Percentiles rank a stretch among this genome's conserved stretches.
Evolutionary conservation across 768 basidiomycete species (phyloP).

Genomic region (Erythrobasidium yunnanense): DNA sequence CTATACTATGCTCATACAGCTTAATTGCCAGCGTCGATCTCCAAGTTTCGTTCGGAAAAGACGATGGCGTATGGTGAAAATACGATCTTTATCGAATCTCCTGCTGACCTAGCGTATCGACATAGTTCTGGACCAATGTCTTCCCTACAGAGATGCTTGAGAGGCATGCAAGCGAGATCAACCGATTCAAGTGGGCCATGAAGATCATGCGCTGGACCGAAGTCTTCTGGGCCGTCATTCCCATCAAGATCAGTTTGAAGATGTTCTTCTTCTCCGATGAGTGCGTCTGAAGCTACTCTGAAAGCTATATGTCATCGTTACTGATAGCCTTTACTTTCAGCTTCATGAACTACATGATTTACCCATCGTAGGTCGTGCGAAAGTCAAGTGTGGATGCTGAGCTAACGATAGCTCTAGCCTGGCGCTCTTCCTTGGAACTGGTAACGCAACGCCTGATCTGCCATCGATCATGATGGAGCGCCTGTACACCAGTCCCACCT

Average conservation of each 20-base stretch:
- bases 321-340: constrained; percentile 9
- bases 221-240: constrained; percentile 44
- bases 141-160: constrained; percentile 45
- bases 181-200: constrained; percentile 42
- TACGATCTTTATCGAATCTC: too few relatives aligned
- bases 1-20: too few relatives aligned
- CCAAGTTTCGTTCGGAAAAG: constrained; percentile 47
- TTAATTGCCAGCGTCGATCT: constrained; percentile 41
- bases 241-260: constrained; percentile 44
- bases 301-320: neutral
- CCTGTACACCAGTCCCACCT: constrained; percentile 45
- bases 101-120: neutral
- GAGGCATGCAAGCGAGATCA: constrained; percentile 43
- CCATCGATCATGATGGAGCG: constrained; percentile 46
- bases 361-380: constrained; percentile 37
- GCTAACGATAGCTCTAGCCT: too few relatives aligned
- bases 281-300: constrained; percentile 17
- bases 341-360: constrained; percentile 43
- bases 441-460: constrained; percentile 45
- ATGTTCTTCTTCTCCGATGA: constrained; percentile 45
- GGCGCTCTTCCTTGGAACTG: constrained; percentile 43
- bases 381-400: too few relatives aligned
- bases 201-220: constrained; percentile 43
- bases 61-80: constrained; percentile 38
- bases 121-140: constrained; percentile 45